These are phyloP conservation scores for Medicago lupulina DNA, from an alignment of 306 rosid species.

Conservation along the genomic window DNA sequence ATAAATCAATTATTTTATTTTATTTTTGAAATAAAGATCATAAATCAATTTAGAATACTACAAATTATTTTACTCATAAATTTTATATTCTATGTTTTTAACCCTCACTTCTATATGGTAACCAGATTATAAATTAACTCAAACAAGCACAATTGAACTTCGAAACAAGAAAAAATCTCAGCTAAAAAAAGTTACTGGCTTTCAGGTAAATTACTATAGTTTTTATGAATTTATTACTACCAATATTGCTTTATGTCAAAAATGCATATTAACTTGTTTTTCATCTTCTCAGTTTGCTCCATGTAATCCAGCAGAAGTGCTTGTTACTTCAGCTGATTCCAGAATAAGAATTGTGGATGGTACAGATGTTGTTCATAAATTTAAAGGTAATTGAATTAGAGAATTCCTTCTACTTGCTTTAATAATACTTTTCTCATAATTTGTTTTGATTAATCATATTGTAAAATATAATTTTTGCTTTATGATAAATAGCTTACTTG, in stretches of 20 bases:
- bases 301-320: slow-evolving; percentile 63
- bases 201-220: slow-evolving; percentile 63
- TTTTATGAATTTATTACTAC: background rate
- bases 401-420: background rate
- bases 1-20: too few species aligned
- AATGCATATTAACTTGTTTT: slow-evolving; percentile 24
- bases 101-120: slow-evolving; percentile 27
- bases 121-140: slow-evolving; percentile 69
- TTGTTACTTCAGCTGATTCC: slow-evolving; percentile 83
- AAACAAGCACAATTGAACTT: slow-evolving; percentile 60
- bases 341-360: slow-evolving; percentile 75
- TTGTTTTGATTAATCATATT: too few species aligned
- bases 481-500: too few species aligned
- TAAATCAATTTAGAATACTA: slow-evolving; percentile 22
- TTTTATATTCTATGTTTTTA: background rate
- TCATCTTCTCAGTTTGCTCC: slow-evolving; percentile 62
- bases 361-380: slow-evolving; percentile 65
- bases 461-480: too few species aligned
- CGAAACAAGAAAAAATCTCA: slow-evolving; percentile 63
- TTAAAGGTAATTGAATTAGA: slow-evolving; percentile 58
- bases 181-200: slow-evolving; percentile 78
- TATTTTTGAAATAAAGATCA: too few species aligned
- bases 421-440: too few species aligned
- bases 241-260: slow-evolving; percentile 7
- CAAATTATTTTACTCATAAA: background rate